Percentiles rank a stretch among this genome's conserved stretches.
These are phyloP conservation scores for Solanum hybrid DNA, from an alignment of 305 asterid species.

Conservation along the genomic window DNA sequence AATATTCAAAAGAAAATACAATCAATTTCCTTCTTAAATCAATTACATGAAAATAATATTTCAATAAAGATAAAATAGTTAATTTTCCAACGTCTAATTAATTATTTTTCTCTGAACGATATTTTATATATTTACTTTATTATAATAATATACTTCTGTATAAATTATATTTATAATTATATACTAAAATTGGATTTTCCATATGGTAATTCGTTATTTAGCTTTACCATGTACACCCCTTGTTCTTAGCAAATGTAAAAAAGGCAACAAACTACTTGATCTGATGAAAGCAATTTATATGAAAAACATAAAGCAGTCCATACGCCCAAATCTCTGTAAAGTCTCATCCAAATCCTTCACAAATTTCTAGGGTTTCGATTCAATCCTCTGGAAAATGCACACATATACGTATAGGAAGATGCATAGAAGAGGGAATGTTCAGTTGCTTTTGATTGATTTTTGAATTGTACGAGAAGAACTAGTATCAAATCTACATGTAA, in stretches of 20 bases:
- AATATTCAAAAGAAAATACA: not conserved
- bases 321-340: slow-evolving; percentile 3
- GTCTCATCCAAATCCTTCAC: slow-evolving; percentile 5
- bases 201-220: not conserved
- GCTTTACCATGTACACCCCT: not conserved
- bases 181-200: not conserved
- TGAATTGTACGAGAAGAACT: not conserved
- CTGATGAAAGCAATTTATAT: not conserved
- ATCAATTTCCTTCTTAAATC: not conserved
- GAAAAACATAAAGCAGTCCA: not conserved
- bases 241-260: not conserved
- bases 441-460: not conserved
- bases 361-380: not conserved
- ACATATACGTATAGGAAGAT: not conserved
- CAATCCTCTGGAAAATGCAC: not conserved
- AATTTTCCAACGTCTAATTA: not conserved
- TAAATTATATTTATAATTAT: not conserved
- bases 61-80: not conserved
- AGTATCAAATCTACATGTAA: not conserved
- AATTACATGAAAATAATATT: not conserved
- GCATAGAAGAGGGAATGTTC: not conserved
- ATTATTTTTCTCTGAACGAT: not conserved
- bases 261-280: not conserved
- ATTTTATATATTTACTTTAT: not conserved
- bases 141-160: not conserved